Base-by-base conservation (phyloP, 768 basidiomycete species). In the Lentinula detonsa region DNA sequence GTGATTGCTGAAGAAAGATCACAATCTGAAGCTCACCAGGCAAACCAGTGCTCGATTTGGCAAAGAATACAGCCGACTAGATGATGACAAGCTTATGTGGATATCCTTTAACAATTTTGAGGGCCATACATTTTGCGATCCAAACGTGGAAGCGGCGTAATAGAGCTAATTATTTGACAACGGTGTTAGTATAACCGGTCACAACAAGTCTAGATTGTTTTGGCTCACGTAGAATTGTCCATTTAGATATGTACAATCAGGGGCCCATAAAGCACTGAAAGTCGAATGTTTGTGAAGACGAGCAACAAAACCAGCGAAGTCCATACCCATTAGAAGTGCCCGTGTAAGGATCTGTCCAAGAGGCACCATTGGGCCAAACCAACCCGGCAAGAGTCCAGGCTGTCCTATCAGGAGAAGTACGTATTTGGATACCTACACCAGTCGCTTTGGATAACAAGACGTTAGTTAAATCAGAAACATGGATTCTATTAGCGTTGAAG, bases 121-220 rank as follows among this genome's bases (percentile, higher is more conserved):
- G 37, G 4, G 23, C 8, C 28, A 49, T 65, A 77, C 78, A 8
- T 79, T 79, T 66, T 81, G 78, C 0, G 79, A 81, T 16, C 82
- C 83, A 65, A 83, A 83, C 53, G 74, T 78, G 1, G 82, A 83
- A 1, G 83, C 82, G 1, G 82, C 69, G 65, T 83, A 84, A 69
- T 82, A 84, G 4, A 83, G 70, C 82, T 83, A 34, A 6, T 3
- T 49, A 31, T 23, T 13, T 46, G 7, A 16, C 10, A n/a, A 63
- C 18, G 16, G 37, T 52, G 31, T 63, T 33, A 62, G 64, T 43
- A 34, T 16, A 48, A 62, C 21, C 16, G 15, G 18, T 35, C 28
- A 4, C 1, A 31, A 28, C 9, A 18, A 48, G 28, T 39, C 57
- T 7, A 11, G 48, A 21, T 18, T 23, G 23, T 23, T 23, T 23